Base-by-base conservation (phyloP, 495 filamentous ascomycete species). In the Sordaria brevicollis region DNA sequence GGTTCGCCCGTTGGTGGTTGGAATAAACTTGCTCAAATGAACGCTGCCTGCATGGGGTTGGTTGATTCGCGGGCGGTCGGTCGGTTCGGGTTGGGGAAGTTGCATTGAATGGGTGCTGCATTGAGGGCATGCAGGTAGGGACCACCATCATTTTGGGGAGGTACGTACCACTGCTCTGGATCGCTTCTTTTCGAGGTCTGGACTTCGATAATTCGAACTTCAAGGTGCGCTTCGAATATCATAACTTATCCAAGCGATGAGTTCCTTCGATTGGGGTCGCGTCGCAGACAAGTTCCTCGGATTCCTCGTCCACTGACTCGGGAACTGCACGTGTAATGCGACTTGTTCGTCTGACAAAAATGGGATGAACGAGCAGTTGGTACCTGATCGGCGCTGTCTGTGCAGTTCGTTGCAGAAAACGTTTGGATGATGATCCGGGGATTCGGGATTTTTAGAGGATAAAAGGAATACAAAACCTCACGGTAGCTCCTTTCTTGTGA, bases 11-110 rank as follows among this genome's bases (percentile, higher is more conserved):
- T 9, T 36, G 49, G 49, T 17, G n/a, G 38, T 35, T 31, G 37
- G 65, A 34, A 54, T 34, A 31, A 71, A 68, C 43, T 68, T 71
- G 70, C 70, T 71, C 70, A 71, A 71, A 71, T 68, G 70, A 49
- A 49, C 70, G 67, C 70, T n/a, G n/a, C n/a, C n/a, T n/a, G 65
- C 38, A 19, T 35, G 19, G 7, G 19, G 10, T 35, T 62, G 43
- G 43, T n/a, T n/a, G n/a, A n/a, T n/a, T n/a, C n/a, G n/a, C n/a
- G n/a, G n/a, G n/a, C n/a, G n/a, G n/a, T n/a, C n/a, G 8, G 31
- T 31, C 31, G 19, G n/a, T 35, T 38, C 36, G 49, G 67, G 54
- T n/a, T 70, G 49, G 49, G 49, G 49, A 17, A 57, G 13, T 31
- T 57, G 49, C 49, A 57, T n/a, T n/a, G n/a, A n/a, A n/a, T n/a